Evolutionary conservation across 106 monocot genomes (phyloP), one percentile per base, ranked within the genome.

Genomic region (Narthecium ossifragum): DNA sequence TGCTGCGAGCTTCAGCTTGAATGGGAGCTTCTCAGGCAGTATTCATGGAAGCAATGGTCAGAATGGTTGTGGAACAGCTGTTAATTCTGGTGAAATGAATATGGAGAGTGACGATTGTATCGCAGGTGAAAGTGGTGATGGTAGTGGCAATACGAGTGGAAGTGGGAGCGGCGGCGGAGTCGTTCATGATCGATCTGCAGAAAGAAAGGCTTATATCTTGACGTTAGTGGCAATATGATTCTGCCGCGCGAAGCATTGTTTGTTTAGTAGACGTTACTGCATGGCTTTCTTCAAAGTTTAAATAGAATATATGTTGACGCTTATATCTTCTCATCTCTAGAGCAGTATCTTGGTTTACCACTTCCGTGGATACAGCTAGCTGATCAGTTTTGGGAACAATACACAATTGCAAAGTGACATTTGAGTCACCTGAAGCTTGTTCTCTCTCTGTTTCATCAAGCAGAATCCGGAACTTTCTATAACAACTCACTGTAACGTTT

Each of bases 191-290:
- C 63, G 64, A 10, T 59, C 68, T 47, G 36, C 85, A 17, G 69
- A 70, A 49, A 71, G 93, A 74, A 86, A 86, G 53, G 83, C 86
- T 31, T n/a, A n/a, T n/a, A n/a, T n/a, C n/a, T n/a, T n/a, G n/a
- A n/a, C n/a, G n/a, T n/a, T n/a, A n/a, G n/a, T n/a, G n/a, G n/a
- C n/a, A n/a, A n/a, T n/a, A n/a, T n/a, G n/a, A n/a, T n/a, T n/a
- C n/a, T n/a, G n/a, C n/a, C n/a, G n/a, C n/a, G n/a, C n/a, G n/a
- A n/a, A n/a, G 89, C 83, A 1, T 39, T 93, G 43, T 39, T 39
- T 39, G 15, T 9, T 39, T 1, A 39, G 9, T 1, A 11, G 39
- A 39, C 12, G 3, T 39, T 1, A 39, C 9, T 39, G 39, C 9
- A 11, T 39, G 39, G 15, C 39, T 39, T 39, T 9, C 12, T 39